These are phyloP conservation scores for Wolfiporia cocos DNA, from an alignment of 1,284 basidiomycete species.

Conservation along the genomic window DNA sequence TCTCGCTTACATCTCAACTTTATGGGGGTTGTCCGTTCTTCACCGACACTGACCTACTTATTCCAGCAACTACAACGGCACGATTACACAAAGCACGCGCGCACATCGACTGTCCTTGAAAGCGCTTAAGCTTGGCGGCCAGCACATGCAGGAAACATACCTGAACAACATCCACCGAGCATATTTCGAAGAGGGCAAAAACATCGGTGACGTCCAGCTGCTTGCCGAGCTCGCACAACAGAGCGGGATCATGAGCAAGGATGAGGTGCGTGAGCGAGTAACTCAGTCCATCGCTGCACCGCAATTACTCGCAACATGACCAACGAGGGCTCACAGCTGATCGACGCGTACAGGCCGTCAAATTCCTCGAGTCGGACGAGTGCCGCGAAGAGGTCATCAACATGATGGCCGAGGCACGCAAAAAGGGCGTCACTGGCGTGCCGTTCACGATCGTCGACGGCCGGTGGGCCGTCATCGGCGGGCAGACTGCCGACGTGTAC, in stretches of 20 bases:
- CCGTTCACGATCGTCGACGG: slow-evolving; percentile 77
- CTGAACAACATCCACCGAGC: slow-evolving; percentile 60
- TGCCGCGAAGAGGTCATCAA: slow-evolving; percentile 59
- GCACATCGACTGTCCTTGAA: slow-evolving; percentile 74
- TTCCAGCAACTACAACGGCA: slow-evolving; percentile 45
- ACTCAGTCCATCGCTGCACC: too few relatives aligned
- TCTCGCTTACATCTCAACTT: too few relatives aligned
- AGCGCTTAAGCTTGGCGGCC: slow-evolving; percentile 63
- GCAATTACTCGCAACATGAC: too few relatives aligned
- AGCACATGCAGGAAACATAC: slow-evolving; percentile 52
- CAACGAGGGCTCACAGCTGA: not conserved
- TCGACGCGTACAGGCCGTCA: slow-evolving; percentile 25
- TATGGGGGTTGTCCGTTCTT: too few relatives aligned
- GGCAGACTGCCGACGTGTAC: slow-evolving; percentile 67
- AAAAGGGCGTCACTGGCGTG: slow-evolving; percentile 72
- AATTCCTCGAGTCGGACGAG: slow-evolving; percentile 67
- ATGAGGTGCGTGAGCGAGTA: slow-evolving; percentile 50
- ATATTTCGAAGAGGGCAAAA: slow-evolving; percentile 58
- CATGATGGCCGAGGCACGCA: slow-evolving; percentile 62
- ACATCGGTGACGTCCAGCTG: slow-evolving; percentile 53
- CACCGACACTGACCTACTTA: too few relatives aligned
- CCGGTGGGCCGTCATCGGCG: slow-evolving; percentile 73
- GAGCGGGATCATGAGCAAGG: slow-evolving; percentile 53
- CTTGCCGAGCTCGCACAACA: slow-evolving; percentile 59
- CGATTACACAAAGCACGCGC: slow-evolving; percentile 56